Percentiles rank a stretch among this genome's conserved stretches.
Evolutionary conservation across 1,284 basidiomycete genomes (phyloP).

Genomic region (Boletus hoseneyae): DNA sequence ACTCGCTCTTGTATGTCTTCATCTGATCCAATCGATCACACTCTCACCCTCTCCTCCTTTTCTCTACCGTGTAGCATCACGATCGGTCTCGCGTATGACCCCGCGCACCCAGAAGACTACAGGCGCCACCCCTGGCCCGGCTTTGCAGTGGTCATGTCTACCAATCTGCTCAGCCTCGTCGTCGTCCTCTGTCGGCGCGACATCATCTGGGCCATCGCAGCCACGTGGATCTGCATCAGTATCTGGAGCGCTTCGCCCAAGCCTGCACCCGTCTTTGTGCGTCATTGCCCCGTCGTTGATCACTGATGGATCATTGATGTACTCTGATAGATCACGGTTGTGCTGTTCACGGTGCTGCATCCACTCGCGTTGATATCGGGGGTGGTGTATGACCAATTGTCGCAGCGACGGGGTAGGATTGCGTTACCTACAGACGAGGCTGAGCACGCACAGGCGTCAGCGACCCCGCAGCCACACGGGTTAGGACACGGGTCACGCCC

Average conservation of each 20-base stretch:
- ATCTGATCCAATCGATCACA: too few relatives aligned
- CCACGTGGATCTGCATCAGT: slow-evolving; percentile 65
- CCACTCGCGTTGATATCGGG: slow-evolving; percentile 50
- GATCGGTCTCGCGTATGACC: slow-evolving; percentile 48
- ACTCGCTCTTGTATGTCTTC: slow-evolving; percentile 45
- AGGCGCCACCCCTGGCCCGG: slow-evolving; percentile 55
- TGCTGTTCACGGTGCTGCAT: slow-evolving; percentile 58
- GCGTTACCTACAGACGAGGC: slow-evolving; percentile 41
- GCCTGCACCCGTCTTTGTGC: slow-evolving; percentile 57
- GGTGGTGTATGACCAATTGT: slow-evolving; percentile 38
- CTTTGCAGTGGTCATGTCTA: slow-evolving; percentile 55
- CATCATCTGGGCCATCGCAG: slow-evolving; percentile 67
- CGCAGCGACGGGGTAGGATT: slow-evolving; percentile 36
- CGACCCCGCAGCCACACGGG: slow-evolving; percentile 1
- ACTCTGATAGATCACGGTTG: slow-evolving; percentile 45
- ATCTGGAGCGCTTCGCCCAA: slow-evolving; percentile 61
- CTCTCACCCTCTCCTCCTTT: slow-evolving; percentile 4
- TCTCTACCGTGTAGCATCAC: slow-evolving; percentile 50
- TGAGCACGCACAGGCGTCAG: not conserved
- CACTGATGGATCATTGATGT: too few relatives aligned
- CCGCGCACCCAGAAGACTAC: slow-evolving; percentile 44
- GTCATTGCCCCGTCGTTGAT: slow-evolving; percentile 24
- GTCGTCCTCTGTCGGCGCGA: slow-evolving; percentile 56
- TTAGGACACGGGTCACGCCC: not conserved
- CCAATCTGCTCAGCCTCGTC: slow-evolving; percentile 57